Evolutionary conservation across 768 basidiomycete species (phyloP).

Genomic region (Thelephora aurantiotincta): DNA sequence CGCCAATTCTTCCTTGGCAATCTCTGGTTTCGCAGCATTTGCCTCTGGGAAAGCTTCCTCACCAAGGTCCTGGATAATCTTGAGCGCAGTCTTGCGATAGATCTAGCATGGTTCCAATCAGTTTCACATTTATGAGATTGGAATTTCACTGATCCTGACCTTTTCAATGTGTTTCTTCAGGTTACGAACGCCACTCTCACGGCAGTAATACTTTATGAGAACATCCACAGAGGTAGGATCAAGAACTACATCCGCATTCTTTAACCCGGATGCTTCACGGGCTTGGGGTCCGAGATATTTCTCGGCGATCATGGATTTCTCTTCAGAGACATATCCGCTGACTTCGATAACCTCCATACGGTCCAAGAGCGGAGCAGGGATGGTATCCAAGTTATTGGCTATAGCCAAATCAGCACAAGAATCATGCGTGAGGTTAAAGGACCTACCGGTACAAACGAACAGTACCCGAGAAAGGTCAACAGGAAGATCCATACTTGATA

Average conservation of each 20-base stretch:
- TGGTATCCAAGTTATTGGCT: slow-evolving; percentile 88
- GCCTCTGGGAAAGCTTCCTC: slow-evolving; percentile 79
- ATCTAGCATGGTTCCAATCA: slow-evolving; percentile 38
- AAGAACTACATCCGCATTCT: slow-evolving; percentile 69
- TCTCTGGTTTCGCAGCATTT: slow-evolving; percentile 9
- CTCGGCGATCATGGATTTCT: slow-evolving; percentile 80
- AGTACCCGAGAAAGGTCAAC: slow-evolving; percentile 92
- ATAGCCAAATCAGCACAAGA: slow-evolving; percentile 1
- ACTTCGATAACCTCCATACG: slow-evolving; percentile 97
- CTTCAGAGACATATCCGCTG: slow-evolving; percentile 86
- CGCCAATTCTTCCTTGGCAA: slow-evolving; percentile 7
- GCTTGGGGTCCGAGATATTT: slow-evolving; percentile 88
- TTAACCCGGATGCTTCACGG: slow-evolving; percentile 79
- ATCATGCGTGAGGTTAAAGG: neutral
- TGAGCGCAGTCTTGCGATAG: slow-evolving; percentile 90
- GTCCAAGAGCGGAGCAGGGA: slow-evolving; percentile 86
- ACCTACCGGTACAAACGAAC: slow-evolving; percentile 81
- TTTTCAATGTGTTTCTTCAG: slow-evolving; percentile 99
- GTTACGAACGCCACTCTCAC: slow-evolving; percentile 93
- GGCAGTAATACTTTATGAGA: slow-evolving; percentile 92
- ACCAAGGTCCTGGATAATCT: slow-evolving; percentile 80
- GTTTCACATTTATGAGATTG: neutral
- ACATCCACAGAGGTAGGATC: slow-evolving; percentile 67
- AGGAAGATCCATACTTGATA: slow-evolving; percentile 79
- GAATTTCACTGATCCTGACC: slow-evolving; percentile 26